Conservation (phyloP, 768 basidiomycete species). For the Agaricus blazei region DNA sequence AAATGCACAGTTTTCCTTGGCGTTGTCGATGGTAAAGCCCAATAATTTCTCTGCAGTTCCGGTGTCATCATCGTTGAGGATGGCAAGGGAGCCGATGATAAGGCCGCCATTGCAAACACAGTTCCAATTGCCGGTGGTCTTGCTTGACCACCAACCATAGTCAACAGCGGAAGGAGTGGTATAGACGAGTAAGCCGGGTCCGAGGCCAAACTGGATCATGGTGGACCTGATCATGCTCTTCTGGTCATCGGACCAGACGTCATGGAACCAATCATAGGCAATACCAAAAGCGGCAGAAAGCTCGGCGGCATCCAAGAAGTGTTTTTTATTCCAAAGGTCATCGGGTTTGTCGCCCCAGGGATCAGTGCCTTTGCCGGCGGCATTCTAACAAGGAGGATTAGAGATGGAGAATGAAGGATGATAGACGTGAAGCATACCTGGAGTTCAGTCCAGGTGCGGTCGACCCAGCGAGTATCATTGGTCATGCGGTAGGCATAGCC, state of each 20-base stretch:
- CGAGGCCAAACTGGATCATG: slow-evolving; percentile 76
- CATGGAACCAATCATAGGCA: slow-evolving; percentile 96
- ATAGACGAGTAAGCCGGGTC: slow-evolving; percentile 54
- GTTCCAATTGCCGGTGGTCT: slow-evolving; percentile 92
- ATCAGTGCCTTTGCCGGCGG: slow-evolving; percentile 49
- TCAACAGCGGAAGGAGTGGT: slow-evolving; percentile 28
- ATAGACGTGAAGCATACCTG: slow-evolving; percentile 44
- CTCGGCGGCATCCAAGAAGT: slow-evolving; percentile 95
- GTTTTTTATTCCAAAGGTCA: slow-evolving; percentile 74
- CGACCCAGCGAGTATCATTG: slow-evolving; percentile 88
- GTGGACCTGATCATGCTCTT: slow-evolving; percentile 61
- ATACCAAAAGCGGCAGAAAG: slow-evolving; percentile 84
- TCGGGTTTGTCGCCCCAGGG: slow-evolving; percentile 61
- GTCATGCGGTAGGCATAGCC: slow-evolving; percentile 88
- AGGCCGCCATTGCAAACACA: slow-evolving; percentile 93
- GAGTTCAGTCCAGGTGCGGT: slow-evolving; percentile 80
- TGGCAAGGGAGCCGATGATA: slow-evolving; percentile 85
- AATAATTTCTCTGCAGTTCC: slow-evolving; percentile 68
- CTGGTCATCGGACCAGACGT: slow-evolving; percentile 73
- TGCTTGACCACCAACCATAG: slow-evolving; percentile 73
- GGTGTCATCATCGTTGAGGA: slow-evolving; percentile 77
- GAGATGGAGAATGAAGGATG: neutral
- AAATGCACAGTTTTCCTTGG: slow-evolving; percentile 67
- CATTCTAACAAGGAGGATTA: slow-evolving; percentile 43
- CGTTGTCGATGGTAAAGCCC: slow-evolving; percentile 64